Percentiles rank a stretch among this genome's conserved stretches.
These are phyloP conservation scores for Cyclotella kingstonii DNA, from an alignment of 108 stramenopile genomes.

Conservation along the genomic window DNA sequence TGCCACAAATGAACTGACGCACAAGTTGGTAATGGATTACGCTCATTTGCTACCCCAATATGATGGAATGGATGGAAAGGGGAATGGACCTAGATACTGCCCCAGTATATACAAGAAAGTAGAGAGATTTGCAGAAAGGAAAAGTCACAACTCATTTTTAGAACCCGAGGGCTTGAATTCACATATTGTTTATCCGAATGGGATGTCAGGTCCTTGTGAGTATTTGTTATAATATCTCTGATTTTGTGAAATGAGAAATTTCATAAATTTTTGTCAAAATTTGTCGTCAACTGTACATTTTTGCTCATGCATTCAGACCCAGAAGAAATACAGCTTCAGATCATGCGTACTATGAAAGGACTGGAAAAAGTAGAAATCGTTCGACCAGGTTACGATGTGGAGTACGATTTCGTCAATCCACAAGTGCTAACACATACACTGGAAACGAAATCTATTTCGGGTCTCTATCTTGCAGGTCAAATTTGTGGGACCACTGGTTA, in stretches of 20 bases:
- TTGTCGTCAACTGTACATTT: not conserved
- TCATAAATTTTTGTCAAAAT: no score
- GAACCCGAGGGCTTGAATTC: conserved; percentile 97
- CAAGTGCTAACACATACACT: conserved; percentile 85
- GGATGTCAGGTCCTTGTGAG: conserved; percentile 85
- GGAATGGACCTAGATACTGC: conserved; percentile 95
- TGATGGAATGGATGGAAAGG: conserved; percentile 88
- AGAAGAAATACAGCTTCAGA: conserved; percentile 87
- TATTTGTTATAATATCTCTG: not conserved
- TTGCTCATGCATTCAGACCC: conserved; percentile 56
- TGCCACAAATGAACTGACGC: conserved; percentile 87
- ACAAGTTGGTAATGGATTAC: conserved; percentile 88
- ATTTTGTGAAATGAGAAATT: not conserved
- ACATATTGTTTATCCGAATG: conserved; percentile 96
- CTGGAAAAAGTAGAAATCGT: conserved; percentile 92
- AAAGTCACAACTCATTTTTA: conserved; percentile 92
- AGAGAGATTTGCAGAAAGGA: conserved; percentile 89
- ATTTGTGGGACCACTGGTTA: conserved; percentile 99
- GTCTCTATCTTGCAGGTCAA: conserved; percentile 95
- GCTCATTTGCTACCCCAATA: conserved; percentile 85
- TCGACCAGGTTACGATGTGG: conserved; percentile 80
- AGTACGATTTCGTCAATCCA: conserved; percentile 96
- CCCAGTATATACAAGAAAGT: conserved; percentile 96
- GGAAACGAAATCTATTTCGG: conserved; percentile 87
- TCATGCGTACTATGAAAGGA: conserved; percentile 87